A percentile compares a stretch with the other conserved stretches of the same genome.
phyloP scores from a whole-genome alignment of 1,284 basidiomycete genomes.

The Trichosporon coremiiforme region DNA sequence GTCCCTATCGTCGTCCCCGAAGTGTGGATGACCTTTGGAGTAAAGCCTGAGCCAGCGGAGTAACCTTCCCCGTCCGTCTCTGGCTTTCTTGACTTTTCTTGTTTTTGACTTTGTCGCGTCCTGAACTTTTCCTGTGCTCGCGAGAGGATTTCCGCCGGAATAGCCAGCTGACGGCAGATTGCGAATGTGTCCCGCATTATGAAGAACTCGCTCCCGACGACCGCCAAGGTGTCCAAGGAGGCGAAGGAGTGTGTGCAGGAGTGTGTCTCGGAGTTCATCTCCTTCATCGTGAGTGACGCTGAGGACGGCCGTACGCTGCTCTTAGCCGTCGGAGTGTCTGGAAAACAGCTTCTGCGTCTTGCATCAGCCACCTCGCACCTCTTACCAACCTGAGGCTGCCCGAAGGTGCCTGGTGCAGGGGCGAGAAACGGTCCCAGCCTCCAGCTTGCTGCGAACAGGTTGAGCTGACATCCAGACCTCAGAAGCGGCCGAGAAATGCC shows the following conservation, averaged over 20 bases:
- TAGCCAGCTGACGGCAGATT: slow-evolving; percentile 62
- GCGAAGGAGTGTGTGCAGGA: slow-evolving; percentile 96
- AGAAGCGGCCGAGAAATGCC: slow-evolving; percentile 81
- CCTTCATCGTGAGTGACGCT: slow-evolving; percentile 68
- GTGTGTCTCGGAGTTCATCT: slow-evolving; percentile 94
- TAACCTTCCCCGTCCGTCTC: background rate
- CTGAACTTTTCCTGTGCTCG: background rate
- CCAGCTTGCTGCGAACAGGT: too few species aligned
- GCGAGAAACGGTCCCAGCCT: too few species aligned
- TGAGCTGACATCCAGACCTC: slow-evolving; percentile 48
- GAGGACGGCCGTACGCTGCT: background rate
- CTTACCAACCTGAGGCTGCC: too few species aligned
- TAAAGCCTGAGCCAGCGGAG: background rate
- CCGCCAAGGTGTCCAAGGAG: slow-evolving; percentile 96
- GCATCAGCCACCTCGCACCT: background rate
- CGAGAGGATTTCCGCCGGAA: background rate
- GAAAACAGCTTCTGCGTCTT: background rate
- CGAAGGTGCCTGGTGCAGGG: too few species aligned
- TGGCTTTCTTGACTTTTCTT: slow-evolving; percentile 8
- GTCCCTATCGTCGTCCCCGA: background rate
- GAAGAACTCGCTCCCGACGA: slow-evolving; percentile 82
- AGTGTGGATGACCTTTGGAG: background rate
- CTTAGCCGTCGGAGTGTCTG: too few species aligned
- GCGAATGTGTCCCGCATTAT: slow-evolving; percentile 95
- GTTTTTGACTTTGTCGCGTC: background rate